A percentile compares a stretch with the other conserved stretches of the same genome.
Conservation (phyloP, 768 basidiomycete species). For the Agaricus blazei region DNA sequence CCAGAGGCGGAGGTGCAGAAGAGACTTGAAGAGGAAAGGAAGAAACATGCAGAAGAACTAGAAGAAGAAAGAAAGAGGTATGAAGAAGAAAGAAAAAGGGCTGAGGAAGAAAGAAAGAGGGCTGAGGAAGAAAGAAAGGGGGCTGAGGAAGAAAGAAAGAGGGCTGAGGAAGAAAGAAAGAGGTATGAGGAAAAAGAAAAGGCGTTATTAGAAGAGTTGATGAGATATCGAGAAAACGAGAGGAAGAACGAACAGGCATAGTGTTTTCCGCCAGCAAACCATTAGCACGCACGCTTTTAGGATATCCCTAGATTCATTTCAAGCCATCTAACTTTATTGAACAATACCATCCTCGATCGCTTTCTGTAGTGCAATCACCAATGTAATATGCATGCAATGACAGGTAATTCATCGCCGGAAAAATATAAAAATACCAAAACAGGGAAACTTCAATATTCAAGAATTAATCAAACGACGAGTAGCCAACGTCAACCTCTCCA, state of each 20-base stretch:
- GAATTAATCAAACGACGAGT: neutral
- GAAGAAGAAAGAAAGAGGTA: neutral
- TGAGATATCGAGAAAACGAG: conserved; percentile 18
- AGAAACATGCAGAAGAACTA: neutral
- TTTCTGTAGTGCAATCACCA: no score
- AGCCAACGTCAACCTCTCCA: conserved; percentile 34
- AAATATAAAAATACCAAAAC: no score
- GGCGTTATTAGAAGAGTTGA: neutral
- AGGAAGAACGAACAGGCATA: neutral
- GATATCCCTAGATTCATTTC: no score
- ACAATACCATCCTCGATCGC: no score
- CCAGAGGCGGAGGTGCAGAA: no score
- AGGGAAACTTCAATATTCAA: neutral
- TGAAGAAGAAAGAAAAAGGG: neutral
- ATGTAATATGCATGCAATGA: no score
- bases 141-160: neutral
- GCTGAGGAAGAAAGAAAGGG: neutral
- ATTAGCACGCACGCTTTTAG: no score
- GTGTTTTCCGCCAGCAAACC: no score
- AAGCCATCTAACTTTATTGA: no score
- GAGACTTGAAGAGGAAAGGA: neutral
- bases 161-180: neutral
- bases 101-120: neutral
- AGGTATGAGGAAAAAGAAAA: neutral
- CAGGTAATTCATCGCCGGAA: no score